Evolutionary conservation across 441 rosid genomes (phyloP).

Genomic region (Populus hybrid): DNA sequence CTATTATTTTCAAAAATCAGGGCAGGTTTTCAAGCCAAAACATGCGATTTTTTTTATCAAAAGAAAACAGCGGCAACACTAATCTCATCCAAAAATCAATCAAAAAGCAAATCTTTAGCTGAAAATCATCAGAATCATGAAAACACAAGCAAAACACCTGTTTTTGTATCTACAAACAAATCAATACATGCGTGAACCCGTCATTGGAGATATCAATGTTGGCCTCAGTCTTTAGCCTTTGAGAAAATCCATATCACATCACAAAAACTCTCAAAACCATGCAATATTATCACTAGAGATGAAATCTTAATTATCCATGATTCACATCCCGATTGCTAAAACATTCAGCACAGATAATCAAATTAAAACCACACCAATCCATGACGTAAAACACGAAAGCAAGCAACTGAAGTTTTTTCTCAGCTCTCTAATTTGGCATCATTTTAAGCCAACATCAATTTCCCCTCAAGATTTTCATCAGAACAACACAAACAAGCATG

Average conservation of each 20-base stretch:
- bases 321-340: not conserved
- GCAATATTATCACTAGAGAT: not conserved
- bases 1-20: too few relatives aligned
- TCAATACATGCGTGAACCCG: not conserved
- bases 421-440: not conserved
- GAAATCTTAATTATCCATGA: not conserved
- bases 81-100: too few relatives aligned
- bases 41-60: too few relatives aligned
- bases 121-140: not conserved
- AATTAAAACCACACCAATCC: not conserved
- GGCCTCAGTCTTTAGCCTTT: not conserved
- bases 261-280: not conserved
- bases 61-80: too few relatives aligned
- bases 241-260: not conserved
- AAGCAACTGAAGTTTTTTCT: not conserved
- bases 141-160: not conserved
- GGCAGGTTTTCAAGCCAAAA: too few relatives aligned
- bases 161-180: not conserved
- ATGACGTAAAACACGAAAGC: not conserved
- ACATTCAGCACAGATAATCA: not conserved
- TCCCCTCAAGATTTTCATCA: not conserved
- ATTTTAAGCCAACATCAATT: not conserved
- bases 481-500: not conserved
- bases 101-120: not conserved
- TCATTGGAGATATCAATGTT: not conserved